phyloP scores from a whole-genome alignment of 805 yeast species.

The Lipomyces starkeyi region DNA sequence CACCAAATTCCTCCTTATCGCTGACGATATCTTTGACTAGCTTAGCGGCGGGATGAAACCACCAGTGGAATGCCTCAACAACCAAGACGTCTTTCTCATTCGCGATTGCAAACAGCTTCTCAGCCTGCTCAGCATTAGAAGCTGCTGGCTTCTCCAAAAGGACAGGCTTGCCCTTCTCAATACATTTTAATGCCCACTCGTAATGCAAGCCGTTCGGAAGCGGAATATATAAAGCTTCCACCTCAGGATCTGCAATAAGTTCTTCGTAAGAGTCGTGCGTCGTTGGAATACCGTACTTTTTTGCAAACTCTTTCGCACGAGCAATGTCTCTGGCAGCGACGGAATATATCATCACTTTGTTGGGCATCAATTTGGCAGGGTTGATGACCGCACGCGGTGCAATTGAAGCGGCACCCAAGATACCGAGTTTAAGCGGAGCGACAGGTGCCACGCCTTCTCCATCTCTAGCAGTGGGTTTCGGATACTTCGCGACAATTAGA shows the following conservation, averaged over 20 bases:
- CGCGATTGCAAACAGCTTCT: constrained; percentile 23
- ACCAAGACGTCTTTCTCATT: constrained; percentile 22
- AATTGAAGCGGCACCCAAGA: constrained; percentile 34
- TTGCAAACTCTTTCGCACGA: constrained; percentile 27
- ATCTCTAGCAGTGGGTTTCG: constrained; percentile 4
- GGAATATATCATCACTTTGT: constrained; percentile 17
- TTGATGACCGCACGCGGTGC: constrained; percentile 30
- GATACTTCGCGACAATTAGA: constrained; percentile 16
- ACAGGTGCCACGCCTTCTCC: not conserved
- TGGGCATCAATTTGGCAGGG: constrained; percentile 32
- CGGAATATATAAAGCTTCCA: constrained; percentile 34
- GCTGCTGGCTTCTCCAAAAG: constrained; percentile 33
- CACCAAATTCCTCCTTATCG: constrained; percentile 29
- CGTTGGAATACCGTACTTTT: constrained; percentile 20
- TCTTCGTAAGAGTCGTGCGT: constrained; percentile 29
- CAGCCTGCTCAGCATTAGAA: constrained; percentile 31
- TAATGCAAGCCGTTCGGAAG: constrained; percentile 36
- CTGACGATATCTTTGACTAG: constrained; percentile 21
- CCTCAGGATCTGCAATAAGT: constrained; percentile 26
- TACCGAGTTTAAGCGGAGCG: constrained; percentile 28
- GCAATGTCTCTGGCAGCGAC: constrained; percentile 30
- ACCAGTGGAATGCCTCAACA: constrained; percentile 36
- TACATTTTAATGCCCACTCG: constrained; percentile 34
- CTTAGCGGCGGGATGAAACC: constrained; percentile 30
- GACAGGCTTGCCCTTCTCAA: constrained; percentile 32